Evolutionary conservation across 352 stramenopile species (phyloP), one percentile per base, ranked within the genome.

Genomic region (Phytophthora ramorum): DNA sequence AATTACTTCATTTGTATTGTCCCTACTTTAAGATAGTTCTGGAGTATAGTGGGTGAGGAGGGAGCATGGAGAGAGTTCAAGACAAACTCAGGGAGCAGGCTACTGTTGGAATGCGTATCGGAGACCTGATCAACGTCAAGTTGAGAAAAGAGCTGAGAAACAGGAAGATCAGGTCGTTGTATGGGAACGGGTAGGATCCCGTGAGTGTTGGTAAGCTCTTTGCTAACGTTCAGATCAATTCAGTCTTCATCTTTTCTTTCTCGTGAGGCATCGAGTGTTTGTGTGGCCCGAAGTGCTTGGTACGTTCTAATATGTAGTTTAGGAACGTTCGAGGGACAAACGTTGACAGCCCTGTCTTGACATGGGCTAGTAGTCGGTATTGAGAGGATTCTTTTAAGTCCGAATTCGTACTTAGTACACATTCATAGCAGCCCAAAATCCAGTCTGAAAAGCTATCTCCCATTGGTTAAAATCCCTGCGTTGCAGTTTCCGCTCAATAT

Each of bases 201-300:
- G 50, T 58, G 35, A 40, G 37, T 48, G 50, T 48, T 48, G 50
- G 35, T 40, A 17, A 17, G 16, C 16, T 7, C 50, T 48, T 14
- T 37, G 35, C 35, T 58, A 40, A 47, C 14, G 26, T 16, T 12
- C 22, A 2, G 48, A 28, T 49, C 24, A 34, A 48, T 38, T 58
- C 10, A 58, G 50, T 58, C 50, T 58, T 40, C 37, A 49, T 28
- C 24, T 38, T 28, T 58, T 48, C 10, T 34, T 26, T 7, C 3
- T 14, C 12, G 32, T 14, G 8, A 2, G 8, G 10, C 6, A n/a
- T n/a, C n/a, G n/a, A n/a, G n/a, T n/a, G n/a, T n/a, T n/a, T n/a
- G n/a, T n/a, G n/a, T n/a, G n/a, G n/a, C n/a, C n/a, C n/a, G n/a
- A 38, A 38, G 32, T 38, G 32, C 32, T 38, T 16, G 6, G 30